Evolutionary conservation across 345 rosid genomes (phyloP).

Genomic region (Eucalyptus curtisii): DNA sequence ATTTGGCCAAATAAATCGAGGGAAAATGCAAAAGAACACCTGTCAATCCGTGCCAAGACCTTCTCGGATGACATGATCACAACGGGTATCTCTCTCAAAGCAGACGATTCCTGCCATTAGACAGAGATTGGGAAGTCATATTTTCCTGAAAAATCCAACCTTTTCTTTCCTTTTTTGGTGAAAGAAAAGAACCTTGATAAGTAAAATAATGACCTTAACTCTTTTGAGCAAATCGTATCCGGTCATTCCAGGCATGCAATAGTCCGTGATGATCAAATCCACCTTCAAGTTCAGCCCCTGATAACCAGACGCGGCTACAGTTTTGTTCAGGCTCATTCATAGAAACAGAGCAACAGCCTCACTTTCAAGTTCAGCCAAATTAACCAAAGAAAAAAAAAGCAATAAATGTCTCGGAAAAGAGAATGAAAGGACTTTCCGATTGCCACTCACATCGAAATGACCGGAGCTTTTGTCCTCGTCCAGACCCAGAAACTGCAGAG

Average conservation of each 20-base stretch:
- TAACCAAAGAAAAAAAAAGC: not conserved
- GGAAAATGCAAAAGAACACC: slow-evolving; percentile 5
- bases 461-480: slow-evolving; percentile 35
- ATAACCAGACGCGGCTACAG: not conserved
- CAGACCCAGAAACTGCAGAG: slow-evolving; percentile 75
- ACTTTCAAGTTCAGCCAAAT: not conserved
- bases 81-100: slow-evolving; percentile 65
- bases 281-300: slow-evolving; percentile 49
- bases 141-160: not conserved
- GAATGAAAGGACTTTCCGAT: not conserved
- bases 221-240: slow-evolving; percentile 93
- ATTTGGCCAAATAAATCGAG: not conserved
- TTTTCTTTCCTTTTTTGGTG: not conserved
- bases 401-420: not conserved
- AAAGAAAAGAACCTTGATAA: not conserved
- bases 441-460: not conserved
- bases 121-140: not conserved
- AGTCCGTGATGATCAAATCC: slow-evolving; percentile 90
- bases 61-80: slow-evolving; percentile 96
- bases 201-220: slow-evolving; percentile 45
- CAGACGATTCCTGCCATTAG: slow-evolving; percentile 57
- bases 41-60: slow-evolving; percentile 59
- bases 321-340: not conserved
- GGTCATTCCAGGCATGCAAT: slow-evolving; percentile 98
- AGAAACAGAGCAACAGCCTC: not conserved